Evolutionary conservation across 1,284 basidiomycete genomes (phyloP).

Genomic region (Moesziomyces sp.): DNA sequence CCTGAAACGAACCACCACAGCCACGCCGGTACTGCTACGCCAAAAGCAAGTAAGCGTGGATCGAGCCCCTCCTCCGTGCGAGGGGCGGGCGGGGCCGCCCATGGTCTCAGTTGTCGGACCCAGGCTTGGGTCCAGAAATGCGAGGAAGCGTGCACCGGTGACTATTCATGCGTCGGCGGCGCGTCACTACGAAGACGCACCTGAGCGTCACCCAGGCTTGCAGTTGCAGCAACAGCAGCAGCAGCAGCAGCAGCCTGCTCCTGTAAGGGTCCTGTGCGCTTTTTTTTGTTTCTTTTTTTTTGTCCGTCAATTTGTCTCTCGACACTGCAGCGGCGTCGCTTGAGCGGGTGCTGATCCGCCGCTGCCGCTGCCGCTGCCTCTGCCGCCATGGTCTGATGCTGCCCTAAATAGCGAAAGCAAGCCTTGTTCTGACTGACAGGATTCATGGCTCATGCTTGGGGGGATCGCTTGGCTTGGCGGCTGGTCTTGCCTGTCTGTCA

Average conservation of each 20-base stretch:
- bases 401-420: too few relatives aligned
- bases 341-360: too few relatives aligned
- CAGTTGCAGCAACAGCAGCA: not conserved
- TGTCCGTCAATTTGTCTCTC: not conserved
- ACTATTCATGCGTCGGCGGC: conserved; percentile 3
- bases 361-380: too few relatives aligned
- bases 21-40: conserved; percentile 13
- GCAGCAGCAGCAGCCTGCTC: not conserved
- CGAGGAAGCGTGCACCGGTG: conserved; percentile 12
- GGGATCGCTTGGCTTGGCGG: too few relatives aligned
- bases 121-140: not conserved
- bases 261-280: conserved; percentile 5
- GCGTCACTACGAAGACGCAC: not conserved
- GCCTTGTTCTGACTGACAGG: too few relatives aligned
- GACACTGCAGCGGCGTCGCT: too few relatives aligned
- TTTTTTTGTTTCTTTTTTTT: not conserved
- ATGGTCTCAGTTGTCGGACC: conserved; percentile 19
- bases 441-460: too few relatives aligned
- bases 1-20: conserved; percentile 13
- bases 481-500: too few relatives aligned
- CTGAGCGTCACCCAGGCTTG: conserved; percentile 8
- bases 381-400: too few relatives aligned
- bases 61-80: conserved; percentile 17
- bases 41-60: not conserved
- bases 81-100: too few relatives aligned